Percentiles rank a stretch among this genome's conserved stretches.
Conservation (phyloP, 148 eudicot species). For the Camellia lanceoleosa region DNA sequence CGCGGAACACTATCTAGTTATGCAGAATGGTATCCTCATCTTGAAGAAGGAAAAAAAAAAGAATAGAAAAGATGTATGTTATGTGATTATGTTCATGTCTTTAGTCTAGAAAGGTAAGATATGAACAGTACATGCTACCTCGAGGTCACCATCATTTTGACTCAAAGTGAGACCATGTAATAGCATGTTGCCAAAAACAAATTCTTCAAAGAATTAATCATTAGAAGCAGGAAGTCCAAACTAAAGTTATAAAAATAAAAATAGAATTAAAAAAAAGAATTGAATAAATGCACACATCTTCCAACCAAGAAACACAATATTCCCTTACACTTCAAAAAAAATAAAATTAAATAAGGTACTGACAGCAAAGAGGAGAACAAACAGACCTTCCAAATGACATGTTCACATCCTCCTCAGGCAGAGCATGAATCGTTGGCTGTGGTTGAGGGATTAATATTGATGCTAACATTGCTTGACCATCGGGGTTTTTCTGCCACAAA, state of each 20-base stretch:
- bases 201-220: conserved; percentile 10
- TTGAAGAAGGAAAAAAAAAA: background rate
- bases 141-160: conserved; percentile 91
- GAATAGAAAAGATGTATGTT: too few relatives aligned
- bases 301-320: background rate
- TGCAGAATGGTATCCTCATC: background rate
- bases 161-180: conserved; percentile 74
- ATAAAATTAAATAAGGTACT: background rate
- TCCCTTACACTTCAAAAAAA: too few relatives aligned
- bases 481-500: conserved; percentile 67
- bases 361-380: conserved; percentile 9
- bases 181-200: conserved; percentile 70
- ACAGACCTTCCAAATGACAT: conserved; percentile 96
- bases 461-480: conserved; percentile 80
- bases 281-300: background rate
- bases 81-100: background rate
- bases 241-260: background rate
- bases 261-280: background rate
- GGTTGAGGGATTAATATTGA: conserved; percentile 87
- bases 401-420: conserved; percentile 74
- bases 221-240: conserved; percentile 17
- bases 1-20: background rate
- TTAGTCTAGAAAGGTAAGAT: background rate
- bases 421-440: conserved; percentile 45
- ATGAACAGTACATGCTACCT: conserved; percentile 40